phyloP scores from a whole-genome alignment of 1,284 basidiomycete species.

The Phlebopus sp. region DNA sequence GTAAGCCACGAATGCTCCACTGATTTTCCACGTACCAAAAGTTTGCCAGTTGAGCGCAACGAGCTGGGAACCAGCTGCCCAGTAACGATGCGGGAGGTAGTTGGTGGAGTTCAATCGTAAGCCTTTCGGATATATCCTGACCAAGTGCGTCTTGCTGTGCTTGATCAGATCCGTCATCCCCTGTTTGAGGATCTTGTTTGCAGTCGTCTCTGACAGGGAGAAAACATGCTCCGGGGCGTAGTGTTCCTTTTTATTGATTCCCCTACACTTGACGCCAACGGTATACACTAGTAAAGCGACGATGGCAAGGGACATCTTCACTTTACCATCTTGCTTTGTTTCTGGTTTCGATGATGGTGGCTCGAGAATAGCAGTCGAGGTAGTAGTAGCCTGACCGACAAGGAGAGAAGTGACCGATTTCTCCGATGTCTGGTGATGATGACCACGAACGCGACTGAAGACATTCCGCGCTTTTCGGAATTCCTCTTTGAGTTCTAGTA shows the following conservation, averaged over 20 bases:
- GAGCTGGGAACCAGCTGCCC: constrained; percentile 90
- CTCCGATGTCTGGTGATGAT: constrained; percentile 19
- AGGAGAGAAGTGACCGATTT: constrained; percentile 13
- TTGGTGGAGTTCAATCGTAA: constrained; percentile 83
- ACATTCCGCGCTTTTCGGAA: constrained; percentile 38
- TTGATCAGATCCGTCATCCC: constrained; percentile 77
- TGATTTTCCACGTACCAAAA: constrained; percentile 59
- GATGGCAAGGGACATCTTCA: constrained; percentile 73
- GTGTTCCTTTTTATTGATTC: constrained; percentile 85
- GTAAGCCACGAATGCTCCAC: background rate
- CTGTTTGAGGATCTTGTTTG: constrained; percentile 62
- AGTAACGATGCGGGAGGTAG: constrained; percentile 87
- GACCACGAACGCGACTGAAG: constrained; percentile 36
- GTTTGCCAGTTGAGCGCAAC: constrained; percentile 99
- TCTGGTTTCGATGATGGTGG: constrained; percentile 8
- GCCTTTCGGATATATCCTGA: constrained; percentile 89
- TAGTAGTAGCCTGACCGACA: background rate
- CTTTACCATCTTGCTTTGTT: constrained; percentile 35
- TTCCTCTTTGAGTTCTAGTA: constrained; percentile 30
- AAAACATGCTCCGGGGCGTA: constrained; percentile 92
- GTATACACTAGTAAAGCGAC: constrained; percentile 88
- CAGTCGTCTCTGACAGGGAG: constrained; percentile 87
- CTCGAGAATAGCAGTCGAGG: constrained; percentile 17
- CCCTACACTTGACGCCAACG: constrained; percentile 91
- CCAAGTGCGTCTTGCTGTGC: constrained; percentile 84